Base-by-base conservation (phyloP, 1,284 basidiomycete species). In the Peniophora sp. region DNA sequence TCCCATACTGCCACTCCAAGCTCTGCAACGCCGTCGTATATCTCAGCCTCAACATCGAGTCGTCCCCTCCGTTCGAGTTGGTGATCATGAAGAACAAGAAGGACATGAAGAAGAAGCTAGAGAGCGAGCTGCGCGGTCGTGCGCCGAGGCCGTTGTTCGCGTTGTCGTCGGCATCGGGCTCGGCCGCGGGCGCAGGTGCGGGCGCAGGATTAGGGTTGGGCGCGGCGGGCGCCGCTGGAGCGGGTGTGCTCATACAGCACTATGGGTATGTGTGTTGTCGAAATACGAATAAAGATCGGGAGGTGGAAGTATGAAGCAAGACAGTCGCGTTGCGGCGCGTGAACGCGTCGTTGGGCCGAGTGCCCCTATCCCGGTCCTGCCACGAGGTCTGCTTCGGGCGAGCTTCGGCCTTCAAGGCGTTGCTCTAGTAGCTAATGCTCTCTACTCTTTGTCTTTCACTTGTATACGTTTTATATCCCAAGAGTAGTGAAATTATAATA, bases 31-130 rank as follows among this genome's bases (percentile, higher is more conserved):
- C 70, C 53, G 85, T 78, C 56, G 81, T 71, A 61, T 84, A 85
- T 52, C 81, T 78, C 55, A 75, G 78, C 52, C 80, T 71, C 12
- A 77, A 72, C 2, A 79, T 64, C 52, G 79, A 73, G 60, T 85
- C 85, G 55, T 87, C 84, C 2, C 56, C 56, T 11, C 75, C 71
- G 53, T 73, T 79, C 55, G 82, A 79, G 58, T 79, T 85, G 34
- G 82, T 85, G 62, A 90, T 76, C 74, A 90, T 75, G 65, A 85
- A 88, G 27, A 90, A 71, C 62, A 88, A 71, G 55, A 89, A 76
- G 56, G 73, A 78, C 54, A 88, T 71, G 68, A 90, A 81, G 32
- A 89, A 69, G 58, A 90, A 78, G n/a, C 83, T 83, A 1, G 85
- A 77, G 46, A 89, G 68, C 6, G 82, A 79, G 64, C 75, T 76